Conservation (phyloP, 2,329 filamentous ascomycete genomes). For the Trichothecium sympodiale region DNA sequence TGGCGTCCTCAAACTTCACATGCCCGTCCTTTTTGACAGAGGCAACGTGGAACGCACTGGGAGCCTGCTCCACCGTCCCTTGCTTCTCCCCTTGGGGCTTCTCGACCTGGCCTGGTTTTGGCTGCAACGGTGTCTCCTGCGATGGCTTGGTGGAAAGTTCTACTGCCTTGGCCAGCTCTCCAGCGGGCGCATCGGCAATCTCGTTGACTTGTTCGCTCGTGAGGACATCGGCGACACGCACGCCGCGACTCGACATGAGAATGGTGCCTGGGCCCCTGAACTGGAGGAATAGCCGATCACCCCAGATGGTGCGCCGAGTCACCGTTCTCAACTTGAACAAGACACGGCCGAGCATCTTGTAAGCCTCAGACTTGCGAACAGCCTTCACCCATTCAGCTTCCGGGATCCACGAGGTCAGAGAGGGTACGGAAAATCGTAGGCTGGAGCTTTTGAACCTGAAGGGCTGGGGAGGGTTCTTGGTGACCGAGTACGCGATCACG, state of each 20-base stretch:
- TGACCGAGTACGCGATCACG: slow-evolving; percentile 80
- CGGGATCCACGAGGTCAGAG: slow-evolving; percentile 51
- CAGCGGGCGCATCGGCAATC: slow-evolving; percentile 72
- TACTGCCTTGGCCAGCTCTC: slow-evolving; percentile 51
- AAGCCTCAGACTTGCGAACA: slow-evolving; percentile 61
- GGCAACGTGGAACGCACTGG: slow-evolving; percentile 42
- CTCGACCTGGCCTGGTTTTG: neutral
- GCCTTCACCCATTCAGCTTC: slow-evolving; percentile 62
- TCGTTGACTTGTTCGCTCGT: slow-evolving; percentile 76
- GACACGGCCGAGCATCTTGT: slow-evolving; percentile 55
- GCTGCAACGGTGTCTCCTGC: slow-evolving; percentile 12
- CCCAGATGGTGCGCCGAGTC: slow-evolving; percentile 77
- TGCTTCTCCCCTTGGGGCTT: slow-evolving; percentile 8
- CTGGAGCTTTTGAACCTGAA: slow-evolving; percentile 77
- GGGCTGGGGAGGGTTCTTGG: slow-evolving; percentile 61
- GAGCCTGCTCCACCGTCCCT: slow-evolving; percentile 20
- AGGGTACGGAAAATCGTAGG: slow-evolving; percentile 69
- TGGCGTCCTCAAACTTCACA: slow-evolving; percentile 52
- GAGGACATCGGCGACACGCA: slow-evolving; percentile 67
- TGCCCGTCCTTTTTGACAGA: slow-evolving; percentile 50
- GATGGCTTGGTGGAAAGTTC: slow-evolving; percentile 30
- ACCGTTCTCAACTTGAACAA: slow-evolving; percentile 64
- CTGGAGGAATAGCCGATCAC: slow-evolving; percentile 82
- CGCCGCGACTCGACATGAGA: slow-evolving; percentile 77
- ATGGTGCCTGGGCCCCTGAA: slow-evolving; percentile 82